Conservation (phyloP, 306 rosid species). For the Medicago arabica region DNA sequence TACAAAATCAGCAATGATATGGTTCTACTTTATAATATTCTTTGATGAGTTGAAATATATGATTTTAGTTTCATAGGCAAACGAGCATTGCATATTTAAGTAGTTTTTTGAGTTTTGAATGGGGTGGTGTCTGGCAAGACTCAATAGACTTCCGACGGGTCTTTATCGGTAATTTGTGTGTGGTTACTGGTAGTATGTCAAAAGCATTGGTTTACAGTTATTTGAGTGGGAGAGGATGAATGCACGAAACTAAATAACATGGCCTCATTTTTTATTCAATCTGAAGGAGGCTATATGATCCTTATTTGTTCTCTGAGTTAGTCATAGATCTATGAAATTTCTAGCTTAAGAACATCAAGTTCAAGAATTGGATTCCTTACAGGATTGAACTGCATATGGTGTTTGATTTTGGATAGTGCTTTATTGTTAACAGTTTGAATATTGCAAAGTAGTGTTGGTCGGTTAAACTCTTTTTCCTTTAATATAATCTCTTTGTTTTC, state of each 20-base stretch:
- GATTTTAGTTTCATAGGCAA: slow-evolving; percentile 9
- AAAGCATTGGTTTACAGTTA: slow-evolving; percentile 12
- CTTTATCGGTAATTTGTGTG: not conserved
- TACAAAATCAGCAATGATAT: not conserved
- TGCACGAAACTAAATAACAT: slow-evolving; percentile 17
- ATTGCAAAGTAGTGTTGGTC: not conserved
- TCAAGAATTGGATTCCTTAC: slow-evolving; percentile 2
- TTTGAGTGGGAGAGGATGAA: not conserved
- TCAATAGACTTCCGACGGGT: not conserved
- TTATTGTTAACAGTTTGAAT: not conserved
- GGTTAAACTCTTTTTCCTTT: slow-evolving; percentile 6
- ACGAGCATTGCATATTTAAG: slow-evolving; percentile 3
- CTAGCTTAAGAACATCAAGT: slow-evolving; percentile 25
- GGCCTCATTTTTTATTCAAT: slow-evolving; percentile 7
- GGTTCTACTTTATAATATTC: slow-evolving; percentile 18
- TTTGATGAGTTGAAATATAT: slow-evolving; percentile 16
- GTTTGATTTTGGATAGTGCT: slow-evolving; percentile 27
- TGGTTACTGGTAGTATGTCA: not conserved
- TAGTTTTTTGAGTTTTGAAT: not conserved
- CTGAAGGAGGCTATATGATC: not conserved
- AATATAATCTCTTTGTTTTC: slow-evolving; percentile 2
- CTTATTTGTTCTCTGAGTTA: slow-evolving; percentile 6
- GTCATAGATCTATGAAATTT: slow-evolving; percentile 19
- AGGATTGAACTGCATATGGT: slow-evolving; percentile 18
- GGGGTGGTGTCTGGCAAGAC: slow-evolving; percentile 1